A percentile compares a stretch with the other conserved stretches of the same genome.
phyloP scores from a whole-genome alignment of 1,284 basidiomycete genomes.

The Lignosus rhinocerotis region DNA sequence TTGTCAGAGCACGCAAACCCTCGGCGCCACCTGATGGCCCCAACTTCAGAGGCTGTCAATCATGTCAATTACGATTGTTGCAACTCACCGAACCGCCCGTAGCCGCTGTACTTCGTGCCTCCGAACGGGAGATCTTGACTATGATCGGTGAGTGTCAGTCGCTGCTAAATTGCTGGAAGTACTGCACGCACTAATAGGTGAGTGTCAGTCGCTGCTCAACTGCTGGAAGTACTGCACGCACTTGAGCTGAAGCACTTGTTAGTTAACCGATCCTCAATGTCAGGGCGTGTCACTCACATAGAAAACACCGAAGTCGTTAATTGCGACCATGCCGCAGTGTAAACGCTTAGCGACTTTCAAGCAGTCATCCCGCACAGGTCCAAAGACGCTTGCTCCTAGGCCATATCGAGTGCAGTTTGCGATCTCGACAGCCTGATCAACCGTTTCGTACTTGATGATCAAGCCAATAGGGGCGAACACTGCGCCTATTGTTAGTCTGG shows the following conservation, averaged over 20 bases:
- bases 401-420: slow-evolving; percentile 89
- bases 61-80: slow-evolving; percentile 5
- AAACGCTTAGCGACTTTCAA: slow-evolving; percentile 75
- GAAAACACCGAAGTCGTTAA: slow-evolving; percentile 94
- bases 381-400: slow-evolving; percentile 96
- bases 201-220: slow-evolving; percentile 3
- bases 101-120: slow-evolving; percentile 86
- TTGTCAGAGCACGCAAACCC: slow-evolving; percentile 85
- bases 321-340: slow-evolving; percentile 94
- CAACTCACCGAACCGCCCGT: slow-evolving; percentile 81
- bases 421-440: slow-evolving; percentile 83
- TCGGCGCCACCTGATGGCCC: slow-evolving; percentile 76
- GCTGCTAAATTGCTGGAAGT: not conserved
- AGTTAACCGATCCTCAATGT: not conserved
- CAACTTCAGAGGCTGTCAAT: not conserved
- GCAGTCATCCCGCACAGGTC: slow-evolving; percentile 75
- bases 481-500: slow-evolving; percentile 30
- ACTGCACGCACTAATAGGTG: slow-evolving; percentile 48
- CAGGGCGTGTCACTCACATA: slow-evolving; percentile 60
- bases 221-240: slow-evolving; percentile 35
- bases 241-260: slow-evolving; percentile 51
- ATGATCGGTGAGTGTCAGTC: slow-evolving; percentile 17
- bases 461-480: slow-evolving; percentile 90
- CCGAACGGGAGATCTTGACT: slow-evolving; percentile 96
- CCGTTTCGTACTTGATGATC: slow-evolving; percentile 77